Percentiles rank a stretch among this genome's conserved stretches.
Conservation (phyloP, 1,139 yeast species). For the Suhomyces panamericanus region DNA sequence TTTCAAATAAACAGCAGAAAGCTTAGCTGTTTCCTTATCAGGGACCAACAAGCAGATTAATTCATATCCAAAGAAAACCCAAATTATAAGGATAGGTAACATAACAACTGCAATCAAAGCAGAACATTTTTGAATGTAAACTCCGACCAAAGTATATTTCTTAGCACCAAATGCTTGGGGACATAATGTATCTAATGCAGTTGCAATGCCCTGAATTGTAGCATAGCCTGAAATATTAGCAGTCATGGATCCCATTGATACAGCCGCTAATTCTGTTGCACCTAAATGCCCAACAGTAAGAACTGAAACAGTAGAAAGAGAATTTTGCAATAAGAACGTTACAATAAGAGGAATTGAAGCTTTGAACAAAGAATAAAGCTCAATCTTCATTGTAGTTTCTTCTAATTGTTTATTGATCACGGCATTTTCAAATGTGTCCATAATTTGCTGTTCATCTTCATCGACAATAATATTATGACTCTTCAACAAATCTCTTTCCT, state of each 20-base stretch:
- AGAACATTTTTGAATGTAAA: constrained; percentile 54
- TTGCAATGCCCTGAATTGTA: constrained; percentile 62
- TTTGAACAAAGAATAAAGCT: constrained; percentile 39
- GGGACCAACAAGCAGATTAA: constrained; percentile 41
- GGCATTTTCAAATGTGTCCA: constrained; percentile 40
- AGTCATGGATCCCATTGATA: constrained; percentile 63
- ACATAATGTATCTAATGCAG: constrained; percentile 83
- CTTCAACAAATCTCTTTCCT: constrained; percentile 39
- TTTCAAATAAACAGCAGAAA: constrained; percentile 53
- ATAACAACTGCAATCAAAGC: constrained; percentile 51
- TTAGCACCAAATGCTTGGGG: constrained; percentile 64
- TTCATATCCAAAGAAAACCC: constrained; percentile 50
- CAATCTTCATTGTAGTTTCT: constrained; percentile 31
- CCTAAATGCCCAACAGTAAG: constrained; percentile 62
- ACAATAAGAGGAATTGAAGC: constrained; percentile 54
- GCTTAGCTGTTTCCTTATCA: constrained; percentile 49
- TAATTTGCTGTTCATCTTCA: constrained; percentile 31
- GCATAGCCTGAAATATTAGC: constrained; percentile 61
- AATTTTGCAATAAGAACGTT: constrained; percentile 56
- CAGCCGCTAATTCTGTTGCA: constrained; percentile 59
- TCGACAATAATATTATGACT: constrained; percentile 29
- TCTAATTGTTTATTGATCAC: constrained; percentile 28
- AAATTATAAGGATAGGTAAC: constrained; percentile 48
- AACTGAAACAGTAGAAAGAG: constrained; percentile 57
- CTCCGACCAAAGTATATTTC: constrained; percentile 52